These are phyloP conservation scores for Kodamaea sp. DNA, from an alignment of 1,139 yeast species.

Conservation along the genomic window DNA sequence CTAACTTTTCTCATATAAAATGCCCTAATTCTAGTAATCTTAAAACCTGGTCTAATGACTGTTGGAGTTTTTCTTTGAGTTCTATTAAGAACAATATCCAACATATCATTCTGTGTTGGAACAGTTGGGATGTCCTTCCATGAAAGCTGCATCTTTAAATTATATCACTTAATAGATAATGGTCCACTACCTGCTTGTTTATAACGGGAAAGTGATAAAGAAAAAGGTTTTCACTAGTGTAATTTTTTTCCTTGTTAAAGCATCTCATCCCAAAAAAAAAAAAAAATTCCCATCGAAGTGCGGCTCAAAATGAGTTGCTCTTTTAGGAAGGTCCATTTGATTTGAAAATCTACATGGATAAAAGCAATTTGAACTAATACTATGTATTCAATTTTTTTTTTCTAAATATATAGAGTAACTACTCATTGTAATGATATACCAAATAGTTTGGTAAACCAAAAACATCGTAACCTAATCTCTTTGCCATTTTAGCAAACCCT, in stretches of 20 bases:
- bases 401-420: conserved; percentile 5
- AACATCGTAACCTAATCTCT: conserved; percentile 85
- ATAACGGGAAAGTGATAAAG: conserved; percentile 1
- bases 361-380: background rate
- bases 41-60: conserved; percentile 94
- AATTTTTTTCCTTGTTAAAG: conserved; percentile 5
- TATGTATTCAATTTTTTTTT: background rate
- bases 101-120: conserved; percentile 84
- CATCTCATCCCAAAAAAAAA: conserved; percentile 8
- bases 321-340: conserved; percentile 1
- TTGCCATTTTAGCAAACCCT: conserved; percentile 98
- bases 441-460: conserved; percentile 91
- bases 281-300: background rate
- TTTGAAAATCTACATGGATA: background rate
- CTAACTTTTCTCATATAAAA: conserved; percentile 97
- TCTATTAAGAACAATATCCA: conserved; percentile 94
- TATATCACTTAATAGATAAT: background rate
- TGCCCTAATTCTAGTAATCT: conserved; percentile 94
- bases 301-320: conserved; percentile 7
- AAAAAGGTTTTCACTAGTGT: too few species aligned
- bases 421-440: conserved; percentile 81
- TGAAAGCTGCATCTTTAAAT: conserved; percentile 75
- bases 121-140: conserved; percentile 98
- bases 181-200: background rate
- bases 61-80: conserved; percentile 99